These are phyloP conservation scores for Adansonia madagascariensis DNA, from an alignment of 441 rosid genomes.

Conservation along the genomic window DNA sequence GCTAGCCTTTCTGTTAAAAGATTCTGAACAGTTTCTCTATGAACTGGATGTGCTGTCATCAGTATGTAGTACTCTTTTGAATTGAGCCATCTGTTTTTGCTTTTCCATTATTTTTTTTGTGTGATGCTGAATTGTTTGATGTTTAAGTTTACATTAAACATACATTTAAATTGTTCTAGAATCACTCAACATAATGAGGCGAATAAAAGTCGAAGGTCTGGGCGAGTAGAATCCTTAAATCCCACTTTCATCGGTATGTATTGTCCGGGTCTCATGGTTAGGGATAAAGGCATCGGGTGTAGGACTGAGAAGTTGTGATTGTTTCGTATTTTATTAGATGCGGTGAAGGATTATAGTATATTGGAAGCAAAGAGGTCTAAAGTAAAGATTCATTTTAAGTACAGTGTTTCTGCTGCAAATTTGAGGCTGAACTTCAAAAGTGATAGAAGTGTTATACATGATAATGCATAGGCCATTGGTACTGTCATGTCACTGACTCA, in stretches of 20 bases:
- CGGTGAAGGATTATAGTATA: not conserved
- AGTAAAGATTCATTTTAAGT: not conserved
- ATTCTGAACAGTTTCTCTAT: not conserved
- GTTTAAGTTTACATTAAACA: not conserved
- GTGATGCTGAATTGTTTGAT: not conserved
- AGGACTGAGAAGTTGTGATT: not conserved
- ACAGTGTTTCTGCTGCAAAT: too few species aligned
- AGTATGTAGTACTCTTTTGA: not conserved
- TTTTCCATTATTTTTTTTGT: not conserved
- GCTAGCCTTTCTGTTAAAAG: not conserved
- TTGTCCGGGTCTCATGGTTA: not conserved
- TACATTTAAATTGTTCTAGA: not conserved
- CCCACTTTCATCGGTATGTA: not conserved
- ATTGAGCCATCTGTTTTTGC: not conserved
- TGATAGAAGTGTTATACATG: not conserved
- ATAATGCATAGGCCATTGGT: not conserved
- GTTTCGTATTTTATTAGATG: not conserved
- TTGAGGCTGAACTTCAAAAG: not conserved
- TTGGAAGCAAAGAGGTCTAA: not conserved
- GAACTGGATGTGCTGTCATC: not conserved
- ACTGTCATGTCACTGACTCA: not conserved
- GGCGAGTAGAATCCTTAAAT: not conserved
- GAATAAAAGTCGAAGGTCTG: not conserved
- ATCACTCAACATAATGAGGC: not conserved
- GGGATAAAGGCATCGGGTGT: not conserved